Percentiles rank a stretch among this genome's conserved stretches.
These are phyloP conservation scores for Silene latifolia DNA, from an alignment of 148 eudicot genomes.

Conservation along the genomic window DNA sequence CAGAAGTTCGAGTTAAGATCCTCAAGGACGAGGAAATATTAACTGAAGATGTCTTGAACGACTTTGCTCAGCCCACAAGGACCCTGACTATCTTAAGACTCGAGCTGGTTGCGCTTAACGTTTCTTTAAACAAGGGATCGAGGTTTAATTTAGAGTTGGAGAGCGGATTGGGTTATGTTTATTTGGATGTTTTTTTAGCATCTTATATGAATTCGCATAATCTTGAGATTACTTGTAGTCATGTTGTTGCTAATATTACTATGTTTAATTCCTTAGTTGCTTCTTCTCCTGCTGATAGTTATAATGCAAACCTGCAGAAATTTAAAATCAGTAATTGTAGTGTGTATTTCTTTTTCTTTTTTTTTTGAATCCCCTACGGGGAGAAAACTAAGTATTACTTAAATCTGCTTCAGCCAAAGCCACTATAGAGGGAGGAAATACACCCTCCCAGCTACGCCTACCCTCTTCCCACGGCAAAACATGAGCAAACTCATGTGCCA, in stretches of 20 bases:
- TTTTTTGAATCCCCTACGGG: too few species aligned
- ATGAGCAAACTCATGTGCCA: too few species aligned
- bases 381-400: too few species aligned
- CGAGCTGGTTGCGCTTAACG: background rate
- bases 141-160: slow-evolving; percentile 2
- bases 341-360: too few species aligned
- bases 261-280: background rate
- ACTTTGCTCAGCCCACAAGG: background rate
- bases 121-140: background rate
- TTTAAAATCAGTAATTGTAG: background rate
- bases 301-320: too few species aligned
- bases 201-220: background rate
- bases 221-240: background rate
- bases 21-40: slow-evolving; percentile 8
- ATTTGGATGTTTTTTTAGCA: background rate
- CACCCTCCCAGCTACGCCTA: too few species aligned
- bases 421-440: too few species aligned
- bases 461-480: too few species aligned
- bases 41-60: background rate
- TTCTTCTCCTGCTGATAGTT: background rate
- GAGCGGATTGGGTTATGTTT: slow-evolving; percentile 8
- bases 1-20: background rate
- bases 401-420: too few species aligned
- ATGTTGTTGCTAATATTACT: background rate
- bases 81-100: background rate